Conservation (phyloP, 192 early-diverging fungal genomes). For the Coemansia sp. region DNA sequence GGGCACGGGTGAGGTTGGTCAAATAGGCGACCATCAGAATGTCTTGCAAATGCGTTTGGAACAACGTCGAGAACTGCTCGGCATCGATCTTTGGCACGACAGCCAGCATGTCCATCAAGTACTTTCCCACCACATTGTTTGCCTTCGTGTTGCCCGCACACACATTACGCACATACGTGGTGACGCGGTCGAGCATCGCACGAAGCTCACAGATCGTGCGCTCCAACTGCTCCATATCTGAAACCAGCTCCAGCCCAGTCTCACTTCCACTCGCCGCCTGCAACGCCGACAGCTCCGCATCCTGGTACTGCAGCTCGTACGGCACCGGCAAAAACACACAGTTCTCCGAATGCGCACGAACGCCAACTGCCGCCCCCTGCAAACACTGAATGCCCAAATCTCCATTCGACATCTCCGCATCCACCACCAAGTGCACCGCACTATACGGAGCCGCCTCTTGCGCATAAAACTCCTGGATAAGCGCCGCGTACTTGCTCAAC, state of each 20-base stretch:
- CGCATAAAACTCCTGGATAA: conserved; percentile 79
- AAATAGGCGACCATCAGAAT: conserved; percentile 95
- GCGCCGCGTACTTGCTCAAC: conserved; percentile 69
- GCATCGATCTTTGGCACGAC: conserved; percentile 85
- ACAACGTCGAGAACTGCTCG: conserved; percentile 85
- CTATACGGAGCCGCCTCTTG: conserved; percentile 69
- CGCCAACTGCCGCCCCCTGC: conserved; percentile 72
- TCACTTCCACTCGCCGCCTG: conserved; percentile 23
- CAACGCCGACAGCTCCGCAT: conserved; percentile 82
- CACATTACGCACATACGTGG: conserved; percentile 66
- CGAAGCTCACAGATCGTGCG: conserved; percentile 71
- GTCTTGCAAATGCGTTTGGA: conserved; percentile 94
- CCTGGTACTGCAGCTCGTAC: conserved; percentile 85
- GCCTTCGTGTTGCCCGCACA: conserved; percentile 49
- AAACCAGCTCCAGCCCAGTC: conserved; percentile 55
- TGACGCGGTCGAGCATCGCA: conserved; percentile 81
- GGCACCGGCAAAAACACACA: conserved; percentile 87
- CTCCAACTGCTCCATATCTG: conserved; percentile 93
- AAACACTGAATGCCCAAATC: conserved; percentile 73
- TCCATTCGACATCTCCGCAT: conserved; percentile 73
- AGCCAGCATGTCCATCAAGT: conserved; percentile 89
- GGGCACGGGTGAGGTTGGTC: conserved; percentile 91
- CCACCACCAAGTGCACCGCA: conserved; percentile 86
- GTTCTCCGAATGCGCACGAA: conserved; percentile 70
- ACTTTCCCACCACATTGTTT: conserved; percentile 84